Evolutionary conservation across 768 basidiomycete genomes (phyloP), one percentile per base, ranked within the genome.

Genomic region (Russula sp.): DNA sequence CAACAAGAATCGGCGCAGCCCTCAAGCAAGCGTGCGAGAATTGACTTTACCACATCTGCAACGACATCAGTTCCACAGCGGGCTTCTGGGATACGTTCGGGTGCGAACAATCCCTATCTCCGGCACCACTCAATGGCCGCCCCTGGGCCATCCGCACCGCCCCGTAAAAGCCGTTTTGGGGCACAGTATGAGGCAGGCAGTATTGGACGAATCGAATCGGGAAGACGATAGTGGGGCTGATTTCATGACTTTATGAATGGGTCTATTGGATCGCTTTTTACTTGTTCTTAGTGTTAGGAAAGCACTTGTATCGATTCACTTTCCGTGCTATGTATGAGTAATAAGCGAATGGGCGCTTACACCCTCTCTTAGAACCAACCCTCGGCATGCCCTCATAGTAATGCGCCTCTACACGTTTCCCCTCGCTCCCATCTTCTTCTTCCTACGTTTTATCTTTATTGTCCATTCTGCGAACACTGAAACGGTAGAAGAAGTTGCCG

Each of bases 11-110:
- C 75, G n/a, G 61, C 59, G 8, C 64, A 65, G 27, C 63, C 61
- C 47, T 66, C 73, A 4, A 75, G 75, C 35, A 78, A 77, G 64
- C 75, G 81, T 53, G 71, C 72, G 10, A 71, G 74, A 22, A 81
- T 83, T 55, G 75, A 75, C 50, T 82, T 82, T 65, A 69, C 76
- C 2, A 69, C 76, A 1, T 71, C 76, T 9, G 56, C 71, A 45
- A 45, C 62, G 35, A 35, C 59, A 31, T 47, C 63, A 35, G 59
- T 27, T 35, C 22, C 66, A 37, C 54, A 55, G 47, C 55, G 34
- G 50, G 58, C 7, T 8, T 7, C 58, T 35, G 63, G 53, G 16
- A 20, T 27, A 32, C 53, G 47, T 31, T 16, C 54, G 32, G 59
- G 60, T n/a, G 16, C 14, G 22, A 64, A 51, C 16, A 65, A 65